These are phyloP conservation scores for barley (Hordeum vulgare) DNA, from an alignment of 176 grass and related monocot species.

Conservation along the genomic window MorexV3_pseudomolecules_assembly NC_058521.1:235835568-235836067, in stretches of 20 bases:
- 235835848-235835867: constrained; percentile 89
- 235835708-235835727: constrained; percentile 84
- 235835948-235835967: constrained; percentile 7
- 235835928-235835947: constrained; percentile 14
- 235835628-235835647: constrained; percentile 22
- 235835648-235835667: constrained; percentile 2
- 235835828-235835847: constrained; percentile 94
- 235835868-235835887: constrained; percentile 16
- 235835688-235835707: constrained; percentile 96
- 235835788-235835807: constrained; percentile 89
- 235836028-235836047: constrained; percentile 97
- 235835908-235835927: background rate
- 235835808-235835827: constrained; percentile 94
- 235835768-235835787: constrained; percentile 92
- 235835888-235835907: background rate
- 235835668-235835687: constrained; percentile 20
- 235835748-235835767: constrained; percentile 95
- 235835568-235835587: constrained; percentile 15
- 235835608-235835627: constrained; percentile 10
- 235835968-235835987: too few relatives aligned
- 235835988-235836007: constrained; percentile 24
- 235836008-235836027: constrained; percentile 42
- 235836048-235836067: constrained; percentile 51
- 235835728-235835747: constrained; percentile 85
- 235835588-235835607: constrained; percentile 7